Base-by-base conservation (phyloP, 2,329 filamentous ascomycete species). In the Talaromyces sp. region DNA sequence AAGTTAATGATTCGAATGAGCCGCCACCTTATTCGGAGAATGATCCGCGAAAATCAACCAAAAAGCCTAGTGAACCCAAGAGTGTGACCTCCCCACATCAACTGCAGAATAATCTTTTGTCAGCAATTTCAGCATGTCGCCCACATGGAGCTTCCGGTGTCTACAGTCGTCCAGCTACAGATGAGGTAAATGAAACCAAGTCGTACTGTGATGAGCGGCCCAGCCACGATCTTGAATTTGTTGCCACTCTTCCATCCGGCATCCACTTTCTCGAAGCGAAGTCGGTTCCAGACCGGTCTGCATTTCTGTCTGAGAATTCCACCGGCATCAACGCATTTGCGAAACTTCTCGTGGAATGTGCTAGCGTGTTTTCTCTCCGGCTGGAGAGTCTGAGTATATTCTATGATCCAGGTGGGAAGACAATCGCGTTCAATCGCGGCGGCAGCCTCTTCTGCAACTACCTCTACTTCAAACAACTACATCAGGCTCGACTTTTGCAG, bases 391-490 rank as follows among this genome's bases (percentile, higher is more conserved):
- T 98, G 61, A 94, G 96, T 72, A 89, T 98, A 57, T 98, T 94
- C 78, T 92, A 92, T 69, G 93, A 97, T 68, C 85, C 89, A 47
- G 76, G 79, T 3, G 90, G 92, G 4, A 86, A 85, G 61, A 93
- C 92, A 0, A 96, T 99, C 65, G 95, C 94, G 0, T 99, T 99
- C 82, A 99, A 99, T 73, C 85, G 85, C 8, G 86, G 83, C 44
- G 93, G 94, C 42, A 91, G 89, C 69, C 85, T 99, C 33, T 99
- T 98, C 79, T 97, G 92, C 81, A 99, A 99, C 72, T 84, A 96
- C 65, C 84, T 91, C 18, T 96, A 91, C 80, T 98, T 93, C 74
- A 77, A 89, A 63, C 87, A 94, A 70, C 77, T 97, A 34, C 94
- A 98, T 70, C 81, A 85, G 52, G 70, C 78, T 14, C 75, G 80